Base-by-base conservation (phyloP, 2,329 filamentous ascomycete species). In the Pseudocercospora eumusae region DNA sequence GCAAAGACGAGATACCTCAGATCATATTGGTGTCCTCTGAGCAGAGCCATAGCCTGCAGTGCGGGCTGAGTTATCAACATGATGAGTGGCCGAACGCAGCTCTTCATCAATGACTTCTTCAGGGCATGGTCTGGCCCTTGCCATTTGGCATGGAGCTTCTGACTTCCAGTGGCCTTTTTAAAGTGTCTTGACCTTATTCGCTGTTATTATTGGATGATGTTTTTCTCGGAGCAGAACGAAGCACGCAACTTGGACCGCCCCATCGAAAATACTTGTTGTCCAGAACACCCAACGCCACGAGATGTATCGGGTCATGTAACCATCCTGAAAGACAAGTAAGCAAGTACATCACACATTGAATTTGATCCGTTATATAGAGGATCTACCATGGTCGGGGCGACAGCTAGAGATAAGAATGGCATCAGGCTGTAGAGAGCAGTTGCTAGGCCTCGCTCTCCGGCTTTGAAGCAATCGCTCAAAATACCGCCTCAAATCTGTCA, bases 241-340 rank as follows among this genome's bases (percentile, higher is more conserved):
- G 74, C 93, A 92, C 62, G 92, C 74, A 13, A 89, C 60, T 86
- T 89, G 93, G 64, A 89, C 84, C 33, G 86, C 72, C 13, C 81
- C 86, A 44, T 88, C 79, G 23, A 93, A 74, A 69, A 96, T 95
- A 9, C 93, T 80, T 70, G 93, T 90, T 68, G 95, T 85, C 88
- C 89, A 93, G 79, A 93, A 93, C 0, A 93, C 80, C 90, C 91
- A 95, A 66, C 90, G 80, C 91, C 91, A 91, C 0, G 82, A 85
- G 7, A 82, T 84, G 62, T 82, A 77, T 67, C 87, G 77, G 0
- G 85, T 80, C 33, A 90, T 84, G 69, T 86, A 89, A 0, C 84
- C 86, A 4, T 86, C 31, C 31, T 33, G 11, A 33, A 2, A 4
- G 11, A 11, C 31, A 13, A 15, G 31, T 33, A 10, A 33, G 31